Evolutionary conservation across 2,329 filamentous ascomycete genomes (phyloP), one percentile per base, ranked within the genome.

Genomic region (Macroventuria anomochaeta): DNA sequence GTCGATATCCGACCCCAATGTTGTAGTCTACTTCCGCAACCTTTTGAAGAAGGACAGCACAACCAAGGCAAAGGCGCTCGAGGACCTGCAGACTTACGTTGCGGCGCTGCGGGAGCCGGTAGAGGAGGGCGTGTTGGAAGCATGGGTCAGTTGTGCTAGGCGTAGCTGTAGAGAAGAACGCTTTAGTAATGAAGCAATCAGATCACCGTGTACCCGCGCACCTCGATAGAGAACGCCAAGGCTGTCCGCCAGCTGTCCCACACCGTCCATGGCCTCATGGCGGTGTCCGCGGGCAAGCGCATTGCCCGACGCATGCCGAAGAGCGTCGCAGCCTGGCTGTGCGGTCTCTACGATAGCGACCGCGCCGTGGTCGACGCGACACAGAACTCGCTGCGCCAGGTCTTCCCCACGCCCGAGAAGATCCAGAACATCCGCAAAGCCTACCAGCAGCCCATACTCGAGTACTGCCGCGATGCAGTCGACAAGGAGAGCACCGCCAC

Each of bases 1-100:
- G 28, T 79, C 79, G 36, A 86, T 99, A 55, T 88, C 87, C 37
- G 88, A 96, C 64, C 83, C 92, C 7, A 89, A 95, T 68, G 81
- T 93, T 31, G 86, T 93, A 31, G 92, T 97, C 12, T 86, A 88
- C n/a, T 91, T 97, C 78, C 96, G 97, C 76, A 96, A 96, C 64
- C 77, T 97, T 3, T 83, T 88, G 43, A 99, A 97, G 78, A 96
- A 95, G 76, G 93, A 97, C 77, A 88, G 88, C 67, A 96, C 87
- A 10, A 99, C 95, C 31, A 96, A 96, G 72, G 83, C 88, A 7
- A 96, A 93, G 73, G 93, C 91, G 0, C 79, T 99, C 23, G 93
- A 97, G 65, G 93, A 97, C 46, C 77, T 99, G 17, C 81, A 91
- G 40, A 73, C 83, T 28, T 83, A 89, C 68, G 79, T 90, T 32